Conservation (phyloP, 768 basidiomycete species). For the Pilatotrama ljubarskyi region DNA sequence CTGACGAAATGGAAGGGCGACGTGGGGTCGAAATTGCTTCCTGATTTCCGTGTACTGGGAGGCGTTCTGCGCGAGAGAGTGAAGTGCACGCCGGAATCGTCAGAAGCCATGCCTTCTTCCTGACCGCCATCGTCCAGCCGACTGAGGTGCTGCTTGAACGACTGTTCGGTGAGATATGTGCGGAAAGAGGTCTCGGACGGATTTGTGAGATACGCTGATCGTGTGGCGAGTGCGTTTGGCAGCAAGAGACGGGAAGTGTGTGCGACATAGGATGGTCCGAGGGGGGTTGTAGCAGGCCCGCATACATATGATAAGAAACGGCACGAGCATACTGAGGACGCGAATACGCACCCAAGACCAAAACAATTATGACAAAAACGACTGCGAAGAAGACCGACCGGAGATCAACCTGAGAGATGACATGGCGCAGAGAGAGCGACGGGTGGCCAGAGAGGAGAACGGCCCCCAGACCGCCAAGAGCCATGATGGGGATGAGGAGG, state of each 20-base stretch:
- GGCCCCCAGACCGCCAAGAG: constrained; percentile 60
- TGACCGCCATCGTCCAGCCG: constrained; percentile 71
- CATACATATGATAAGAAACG: constrained; percentile 4
- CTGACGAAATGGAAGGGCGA: constrained; percentile 85
- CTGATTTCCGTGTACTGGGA: constrained; percentile 20
- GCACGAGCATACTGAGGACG: constrained; percentile 15
- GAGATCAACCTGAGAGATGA: constrained; percentile 61
- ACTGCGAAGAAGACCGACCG: constrained; percentile 70
- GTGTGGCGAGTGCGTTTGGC: constrained; percentile 12
- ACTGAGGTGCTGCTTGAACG: constrained; percentile 91
- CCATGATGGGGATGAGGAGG: constrained; percentile 64
- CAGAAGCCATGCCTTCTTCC: constrained; percentile 43
- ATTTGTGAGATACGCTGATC: constrained; percentile 89
- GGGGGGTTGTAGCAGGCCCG: not conserved
- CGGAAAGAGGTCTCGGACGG: constrained; percentile 93
- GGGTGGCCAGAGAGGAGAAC: constrained; percentile 59
- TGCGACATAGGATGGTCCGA: not conserved
- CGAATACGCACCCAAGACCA: constrained; percentile 64
- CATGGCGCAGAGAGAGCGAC: constrained; percentile 36
- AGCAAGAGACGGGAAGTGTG: not conserved
- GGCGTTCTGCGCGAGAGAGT: constrained; percentile 24
- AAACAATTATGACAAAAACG: constrained; percentile 65
- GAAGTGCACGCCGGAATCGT: constrained; percentile 30
- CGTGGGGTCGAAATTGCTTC: constrained; percentile 26
- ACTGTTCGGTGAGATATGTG: constrained; percentile 94